phyloP scores from a whole-genome alignment of 768 basidiomycete genomes.

The Hemileccinum rubropunctum region DNA sequence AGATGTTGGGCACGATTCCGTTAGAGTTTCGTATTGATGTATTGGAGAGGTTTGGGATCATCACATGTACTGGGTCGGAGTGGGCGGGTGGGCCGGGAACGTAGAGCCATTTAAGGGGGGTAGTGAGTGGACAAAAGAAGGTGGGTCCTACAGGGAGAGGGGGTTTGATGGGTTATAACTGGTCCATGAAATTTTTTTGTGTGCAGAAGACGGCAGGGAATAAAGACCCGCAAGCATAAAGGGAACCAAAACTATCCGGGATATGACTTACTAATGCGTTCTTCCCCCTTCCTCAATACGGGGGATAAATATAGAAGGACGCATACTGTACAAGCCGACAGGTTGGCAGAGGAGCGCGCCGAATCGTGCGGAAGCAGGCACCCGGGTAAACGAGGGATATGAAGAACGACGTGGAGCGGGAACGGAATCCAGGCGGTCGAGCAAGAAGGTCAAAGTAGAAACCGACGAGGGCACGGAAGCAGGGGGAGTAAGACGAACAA shows the following conservation, averaged over 20 bases:
- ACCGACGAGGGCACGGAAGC: conserved; percentile 35
- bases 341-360: conserved; percentile 78
- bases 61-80: conserved; percentile 83
- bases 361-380: conserved; percentile 73
- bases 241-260: too few relatives aligned
- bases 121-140: conserved; percentile 61
- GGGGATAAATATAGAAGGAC: too few relatives aligned
- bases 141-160: conserved; percentile 32
- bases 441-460: conserved; percentile 52
- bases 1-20: too few relatives aligned
- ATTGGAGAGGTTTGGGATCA: conserved; percentile 78
- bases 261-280: too few relatives aligned
- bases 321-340: conserved; percentile 66
- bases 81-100: conserved; percentile 77
- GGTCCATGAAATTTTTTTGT: too few relatives aligned
- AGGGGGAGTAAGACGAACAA: conserved; percentile 55
- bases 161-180: background rate
- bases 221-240: too few relatives aligned
- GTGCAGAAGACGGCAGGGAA: too few relatives aligned
- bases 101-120: conserved; percentile 85
- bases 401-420: conserved; percentile 77
- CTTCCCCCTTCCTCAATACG: too few relatives aligned
- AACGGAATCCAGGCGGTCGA: conserved; percentile 56
- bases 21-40: conserved; percentile 78
- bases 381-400: conserved; percentile 71